Conservation (phyloP, 2,329 filamentous ascomycete genomes). For the Aspergillus glaucus region DNA sequence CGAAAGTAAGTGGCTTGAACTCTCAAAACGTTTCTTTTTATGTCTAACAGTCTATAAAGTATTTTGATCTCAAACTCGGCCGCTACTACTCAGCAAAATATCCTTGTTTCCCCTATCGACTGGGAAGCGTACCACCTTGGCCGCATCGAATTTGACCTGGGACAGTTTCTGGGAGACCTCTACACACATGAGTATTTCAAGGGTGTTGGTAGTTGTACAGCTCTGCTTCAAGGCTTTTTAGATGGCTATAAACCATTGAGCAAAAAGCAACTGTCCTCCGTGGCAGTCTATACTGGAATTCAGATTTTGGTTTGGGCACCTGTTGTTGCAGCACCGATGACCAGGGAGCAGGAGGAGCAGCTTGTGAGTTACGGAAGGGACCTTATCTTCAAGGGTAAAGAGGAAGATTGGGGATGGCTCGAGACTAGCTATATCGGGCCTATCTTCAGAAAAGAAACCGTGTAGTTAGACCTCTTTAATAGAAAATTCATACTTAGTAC, state of each 20-base stretch:
- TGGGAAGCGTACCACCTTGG: not conserved
- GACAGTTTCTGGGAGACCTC: not conserved
- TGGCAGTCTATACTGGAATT: not conserved
- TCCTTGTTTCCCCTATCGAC: not conserved
- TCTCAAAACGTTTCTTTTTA: not conserved
- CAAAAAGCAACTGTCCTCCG: not conserved
- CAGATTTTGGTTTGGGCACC: not conserved
- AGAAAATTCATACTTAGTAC: no score
- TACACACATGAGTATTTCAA: not conserved
- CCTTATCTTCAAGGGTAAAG: no score
- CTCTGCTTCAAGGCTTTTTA: not conserved
- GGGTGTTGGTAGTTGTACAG: not conserved
- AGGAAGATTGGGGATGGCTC: no score
- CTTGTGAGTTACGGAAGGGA: no score
- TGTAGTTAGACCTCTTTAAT: no score
- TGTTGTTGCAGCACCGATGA: no score
- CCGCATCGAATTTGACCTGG: not conserved
- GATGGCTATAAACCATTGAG: not conserved
- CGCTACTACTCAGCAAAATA: not conserved
- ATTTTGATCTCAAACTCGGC: not conserved
- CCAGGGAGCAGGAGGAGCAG: no score
- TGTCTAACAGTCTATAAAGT: not conserved
- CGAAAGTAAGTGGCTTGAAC: not conserved
- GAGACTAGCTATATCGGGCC: no score
- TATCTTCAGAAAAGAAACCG: no score